Evolutionary conservation across 805 yeast genomes (phyloP).

Genomic region (Wickerhamiella vanderwaltii): DNA sequence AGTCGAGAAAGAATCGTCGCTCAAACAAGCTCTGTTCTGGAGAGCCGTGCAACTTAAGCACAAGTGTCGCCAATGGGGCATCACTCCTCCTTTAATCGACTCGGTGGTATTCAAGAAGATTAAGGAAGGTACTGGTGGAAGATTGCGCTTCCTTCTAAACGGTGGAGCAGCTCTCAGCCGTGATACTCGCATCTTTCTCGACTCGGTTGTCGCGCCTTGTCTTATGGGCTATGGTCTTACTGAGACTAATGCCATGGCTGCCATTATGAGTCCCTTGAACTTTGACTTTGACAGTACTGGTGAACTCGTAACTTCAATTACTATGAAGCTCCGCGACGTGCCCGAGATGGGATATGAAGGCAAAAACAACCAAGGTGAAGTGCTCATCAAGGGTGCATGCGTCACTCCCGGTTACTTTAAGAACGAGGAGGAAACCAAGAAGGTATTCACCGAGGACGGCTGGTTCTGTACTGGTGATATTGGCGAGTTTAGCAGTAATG

Average conservation of each 20-base stretch:
- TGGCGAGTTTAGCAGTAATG: slow-evolving; percentile 76
- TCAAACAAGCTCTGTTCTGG: slow-evolving; percentile 80
- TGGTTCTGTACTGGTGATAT: slow-evolving; percentile 98
- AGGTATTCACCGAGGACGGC: slow-evolving; percentile 66
- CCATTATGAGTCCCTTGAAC: slow-evolving; percentile 50
- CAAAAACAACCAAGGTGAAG: slow-evolving; percentile 85
- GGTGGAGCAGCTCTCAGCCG: slow-evolving; percentile 87
- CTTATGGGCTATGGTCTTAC: slow-evolving; percentile 93
- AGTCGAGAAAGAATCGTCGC: slow-evolving; percentile 49
- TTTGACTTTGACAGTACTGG: slow-evolving; percentile 74
- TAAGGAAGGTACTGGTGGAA: slow-evolving; percentile 91
- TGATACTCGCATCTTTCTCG: slow-evolving; percentile 71
- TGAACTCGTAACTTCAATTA: slow-evolving; percentile 66
- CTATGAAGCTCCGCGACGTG: slow-evolving; percentile 82
- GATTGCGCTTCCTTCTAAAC: slow-evolving; percentile 56
- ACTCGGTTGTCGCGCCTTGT: slow-evolving; percentile 70
- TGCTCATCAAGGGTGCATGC: slow-evolving; percentile 63
- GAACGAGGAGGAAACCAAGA: slow-evolving; percentile 69
- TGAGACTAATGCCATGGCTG: slow-evolving; percentile 85
- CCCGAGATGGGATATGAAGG: slow-evolving; percentile 86
- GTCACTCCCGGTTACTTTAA: slow-evolving; percentile 69
- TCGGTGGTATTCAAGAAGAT: slow-evolving; percentile 70
- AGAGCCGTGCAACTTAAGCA: slow-evolving; percentile 64
- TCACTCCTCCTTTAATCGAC: slow-evolving; percentile 74
- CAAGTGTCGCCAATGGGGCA: slow-evolving; percentile 43